These are phyloP conservation scores for Aspergillus pseudoterreus DNA, from an alignment of 2,329 filamentous ascomycete species.

Conservation along the genomic window DNA sequence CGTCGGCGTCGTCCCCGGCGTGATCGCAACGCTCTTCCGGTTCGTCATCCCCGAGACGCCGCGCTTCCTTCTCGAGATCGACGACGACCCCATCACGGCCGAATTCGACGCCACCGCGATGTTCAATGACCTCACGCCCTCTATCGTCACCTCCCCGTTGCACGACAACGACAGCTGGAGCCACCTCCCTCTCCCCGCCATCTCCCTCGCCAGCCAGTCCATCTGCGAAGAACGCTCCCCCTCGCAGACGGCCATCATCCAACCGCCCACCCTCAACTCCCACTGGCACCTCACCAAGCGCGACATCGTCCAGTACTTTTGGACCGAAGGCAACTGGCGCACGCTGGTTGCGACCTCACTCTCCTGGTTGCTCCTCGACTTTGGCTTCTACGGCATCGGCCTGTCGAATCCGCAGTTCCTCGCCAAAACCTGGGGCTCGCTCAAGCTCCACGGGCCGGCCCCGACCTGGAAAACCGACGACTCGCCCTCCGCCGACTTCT, in stretches of 20 bases:
- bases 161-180: slow-evolving; percentile 25
- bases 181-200: slow-evolving; percentile 20
- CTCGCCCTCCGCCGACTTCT: slow-evolving; percentile 39
- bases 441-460: slow-evolving; percentile 24
- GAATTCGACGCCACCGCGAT: slow-evolving; percentile 58
- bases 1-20: slow-evolving; percentile 60
- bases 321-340: slow-evolving; percentile 42
- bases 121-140: slow-evolving; percentile 42
- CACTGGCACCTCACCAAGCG: slow-evolving; percentile 37
- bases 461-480: slow-evolving; percentile 37
- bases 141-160: slow-evolving; percentile 16
- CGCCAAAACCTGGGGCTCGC: slow-evolving; percentile 37
- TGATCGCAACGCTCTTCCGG: slow-evolving; percentile 62
- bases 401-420: slow-evolving; percentile 43
- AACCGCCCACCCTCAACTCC: slow-evolving; percentile 38
- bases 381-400: slow-evolving; percentile 57
- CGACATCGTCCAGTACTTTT: slow-evolving; percentile 42
- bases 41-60: slow-evolving; percentile 66
- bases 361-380: slow-evolving; percentile 55
- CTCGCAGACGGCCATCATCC: slow-evolving; percentile 23
- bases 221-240: slow-evolving; percentile 18
- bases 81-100: slow-evolving; percentile 57
- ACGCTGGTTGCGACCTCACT: slow-evolving; percentile 45
- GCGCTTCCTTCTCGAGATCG: slow-evolving; percentile 63
- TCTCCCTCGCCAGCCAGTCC: slow-evolving; percentile 24